Conservation (phyloP, 495 filamentous ascomycete genomes). For the Neurospora sp. region DNA sequence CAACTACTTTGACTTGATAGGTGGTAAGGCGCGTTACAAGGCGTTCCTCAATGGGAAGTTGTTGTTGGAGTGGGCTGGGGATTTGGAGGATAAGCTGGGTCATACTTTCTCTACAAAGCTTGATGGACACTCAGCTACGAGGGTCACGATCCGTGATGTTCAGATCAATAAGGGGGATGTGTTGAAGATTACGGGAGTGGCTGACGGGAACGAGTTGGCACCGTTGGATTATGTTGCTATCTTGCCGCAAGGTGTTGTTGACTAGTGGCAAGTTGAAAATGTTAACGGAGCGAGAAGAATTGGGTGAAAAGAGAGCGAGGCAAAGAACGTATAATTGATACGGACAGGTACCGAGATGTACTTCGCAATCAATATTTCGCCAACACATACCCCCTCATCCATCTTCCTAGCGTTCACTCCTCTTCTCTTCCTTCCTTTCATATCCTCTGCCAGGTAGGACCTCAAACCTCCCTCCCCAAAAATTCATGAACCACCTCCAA, state of each 20-base stretch:
- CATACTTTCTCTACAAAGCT: slow-evolving; percentile 45
- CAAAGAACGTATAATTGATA: neutral
- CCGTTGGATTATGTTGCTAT: slow-evolving; percentile 59
- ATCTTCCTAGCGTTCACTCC: neutral
- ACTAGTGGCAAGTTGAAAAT: slow-evolving; percentile 30
- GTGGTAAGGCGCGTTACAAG: slow-evolving; percentile 40
- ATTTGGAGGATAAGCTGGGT: slow-evolving; percentile 46
- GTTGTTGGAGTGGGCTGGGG: slow-evolving; percentile 48
- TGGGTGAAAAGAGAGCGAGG: neutral
- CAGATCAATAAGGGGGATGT: slow-evolving; percentile 44
- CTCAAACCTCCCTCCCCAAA: neutral
- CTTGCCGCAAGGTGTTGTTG: slow-evolving; percentile 48
- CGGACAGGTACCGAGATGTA: neutral
- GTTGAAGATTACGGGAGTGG: slow-evolving; percentile 48
- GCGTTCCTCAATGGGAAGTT: slow-evolving; percentile 41
- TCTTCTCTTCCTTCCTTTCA: too few relatives aligned
- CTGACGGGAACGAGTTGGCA: slow-evolving; percentile 51
- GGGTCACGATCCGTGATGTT: slow-evolving; percentile 47
- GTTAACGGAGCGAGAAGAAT: too few relatives aligned
- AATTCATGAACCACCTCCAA: neutral
- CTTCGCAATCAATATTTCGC: neutral
- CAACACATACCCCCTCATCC: slow-evolving; percentile 21
- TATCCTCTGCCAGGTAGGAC: too few relatives aligned
- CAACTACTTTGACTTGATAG: slow-evolving; percentile 54
- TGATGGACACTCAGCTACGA: slow-evolving; percentile 53